Conservation (phyloP, 192 early-diverging fungal genomes). For the Entomortierella chlamydospora region DNA sequence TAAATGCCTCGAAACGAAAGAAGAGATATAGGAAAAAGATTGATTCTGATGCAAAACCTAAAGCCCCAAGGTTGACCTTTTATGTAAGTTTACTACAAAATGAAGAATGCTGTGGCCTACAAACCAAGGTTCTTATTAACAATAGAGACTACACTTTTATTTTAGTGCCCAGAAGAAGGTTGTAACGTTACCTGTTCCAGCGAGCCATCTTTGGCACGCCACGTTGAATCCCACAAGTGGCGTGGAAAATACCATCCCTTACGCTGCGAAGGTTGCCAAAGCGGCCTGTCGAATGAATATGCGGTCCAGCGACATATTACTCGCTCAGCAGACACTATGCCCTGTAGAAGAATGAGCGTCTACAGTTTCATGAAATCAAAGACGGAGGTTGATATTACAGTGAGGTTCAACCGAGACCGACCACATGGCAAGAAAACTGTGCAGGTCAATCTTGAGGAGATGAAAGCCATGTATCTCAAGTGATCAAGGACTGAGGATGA, state of each 20-base stretch:
- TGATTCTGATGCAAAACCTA: not conserved
- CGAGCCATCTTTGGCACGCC: slow-evolving; percentile 19
- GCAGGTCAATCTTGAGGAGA: slow-evolving; percentile 8
- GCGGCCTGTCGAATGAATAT: slow-evolving; percentile 40
- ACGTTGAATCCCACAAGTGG: slow-evolving; percentile 20
- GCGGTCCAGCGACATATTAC: slow-evolving; percentile 45
- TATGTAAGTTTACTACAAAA: not conserved
- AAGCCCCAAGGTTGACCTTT: not conserved
- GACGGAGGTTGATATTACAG: slow-evolving; percentile 17
- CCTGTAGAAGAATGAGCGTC: slow-evolving; percentile 17
- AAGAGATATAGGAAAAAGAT: not conserved
- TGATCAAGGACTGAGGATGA: no score
- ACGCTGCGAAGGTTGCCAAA: slow-evolving; percentile 31
- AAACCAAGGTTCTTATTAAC: not conserved
- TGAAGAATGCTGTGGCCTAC: not conserved
- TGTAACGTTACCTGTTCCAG: slow-evolving; percentile 34
- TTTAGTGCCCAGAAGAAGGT: not conserved
- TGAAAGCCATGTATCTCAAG: slow-evolving; percentile 18
- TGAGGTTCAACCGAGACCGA: slow-evolving; percentile 19
- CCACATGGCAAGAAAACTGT: slow-evolving; percentile 46
- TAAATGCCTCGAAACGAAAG: not conserved
- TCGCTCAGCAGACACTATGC: slow-evolving; percentile 3
- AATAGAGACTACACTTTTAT: not conserved
- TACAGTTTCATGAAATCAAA: slow-evolving; percentile 34
- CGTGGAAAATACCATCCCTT: slow-evolving; percentile 22